Conservation (phyloP, 768 basidiomycete genomes). For the Phanerochaete carnosa region DNA sequence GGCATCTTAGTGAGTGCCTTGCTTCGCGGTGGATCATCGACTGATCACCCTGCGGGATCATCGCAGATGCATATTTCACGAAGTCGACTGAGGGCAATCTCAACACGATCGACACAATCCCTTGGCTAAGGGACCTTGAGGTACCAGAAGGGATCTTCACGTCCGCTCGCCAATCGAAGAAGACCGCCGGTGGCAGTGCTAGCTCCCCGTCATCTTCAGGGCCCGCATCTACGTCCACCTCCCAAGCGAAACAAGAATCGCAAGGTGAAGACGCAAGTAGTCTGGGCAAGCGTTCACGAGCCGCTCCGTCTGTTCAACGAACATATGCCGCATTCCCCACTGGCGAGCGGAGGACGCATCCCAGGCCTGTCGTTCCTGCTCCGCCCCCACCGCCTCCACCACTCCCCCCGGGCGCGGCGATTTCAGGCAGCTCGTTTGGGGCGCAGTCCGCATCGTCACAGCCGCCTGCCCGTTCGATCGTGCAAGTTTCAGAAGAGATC, state of each 20-base stretch:
- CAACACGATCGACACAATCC: constrained; percentile 67
- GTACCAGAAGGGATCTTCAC: constrained; percentile 68
- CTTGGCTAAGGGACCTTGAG: constrained; percentile 51
- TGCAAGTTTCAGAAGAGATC: background rate
- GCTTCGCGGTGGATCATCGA: background rate
- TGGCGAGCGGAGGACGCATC: constrained; percentile 5
- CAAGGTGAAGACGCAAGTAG: constrained; percentile 6
- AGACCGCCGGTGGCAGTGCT: background rate
- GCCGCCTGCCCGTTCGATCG: background rate
- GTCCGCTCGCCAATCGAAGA: constrained; percentile 41
- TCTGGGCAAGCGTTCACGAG: background rate
- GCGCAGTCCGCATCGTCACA: background rate
- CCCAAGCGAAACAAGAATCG: constrained; percentile 9
- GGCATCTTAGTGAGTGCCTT: constrained; percentile 69
- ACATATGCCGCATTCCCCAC: constrained; percentile 41
- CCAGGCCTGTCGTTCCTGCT: constrained; percentile 4
- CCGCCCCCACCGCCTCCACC: background rate
- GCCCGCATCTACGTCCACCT: background rate
- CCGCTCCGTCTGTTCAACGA: constrained; percentile 28
- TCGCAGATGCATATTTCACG: constrained; percentile 78
- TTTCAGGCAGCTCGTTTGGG: background rate
- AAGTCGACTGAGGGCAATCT: constrained; percentile 71
- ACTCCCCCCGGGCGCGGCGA: background rate
- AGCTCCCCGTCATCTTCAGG: background rate
- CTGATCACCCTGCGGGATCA: background rate